Percentiles rank a stretch among this genome's conserved stretches.
Conservation (phyloP, 108 stramenopile species). For the Epithemia pelagica region DNA sequence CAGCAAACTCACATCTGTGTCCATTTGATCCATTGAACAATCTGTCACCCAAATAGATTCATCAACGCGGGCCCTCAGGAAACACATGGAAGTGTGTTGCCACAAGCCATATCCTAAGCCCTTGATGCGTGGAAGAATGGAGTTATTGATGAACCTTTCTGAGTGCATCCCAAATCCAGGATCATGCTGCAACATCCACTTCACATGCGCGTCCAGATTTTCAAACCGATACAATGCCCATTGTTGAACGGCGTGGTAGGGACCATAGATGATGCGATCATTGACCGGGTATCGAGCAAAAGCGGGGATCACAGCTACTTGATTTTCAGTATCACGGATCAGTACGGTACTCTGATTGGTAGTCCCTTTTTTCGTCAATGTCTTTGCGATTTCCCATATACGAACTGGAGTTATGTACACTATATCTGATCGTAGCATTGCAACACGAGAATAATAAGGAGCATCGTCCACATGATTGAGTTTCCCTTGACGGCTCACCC, state of each 20-base stretch:
- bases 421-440: conserved; percentile 28
- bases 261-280: conserved; percentile 50
- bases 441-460: conserved; percentile 16
- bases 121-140: conserved; percentile 27
- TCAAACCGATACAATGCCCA: conserved; percentile 50
- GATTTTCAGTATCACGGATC: conserved; percentile 14
- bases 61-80: conserved; percentile 31
- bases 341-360: conserved; percentile 2
- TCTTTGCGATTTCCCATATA: conserved; percentile 23
- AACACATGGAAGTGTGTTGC: conserved; percentile 26
- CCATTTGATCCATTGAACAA: conserved; percentile 2
- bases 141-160: conserved; percentile 26
- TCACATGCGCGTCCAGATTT: conserved; percentile 19
- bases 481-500: background rate
- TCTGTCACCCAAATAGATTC: conserved; percentile 23
- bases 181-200: conserved; percentile 3
- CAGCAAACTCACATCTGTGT: no score
- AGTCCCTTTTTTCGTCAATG: conserved; percentile 12
- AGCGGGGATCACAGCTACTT: conserved; percentile 9
- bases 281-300: conserved; percentile 31
- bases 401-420: conserved; percentile 22
- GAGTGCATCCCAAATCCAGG: conserved; percentile 30
- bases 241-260: conserved; percentile 34
- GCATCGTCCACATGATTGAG: background rate
- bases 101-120: conserved; percentile 2